Evolutionary conservation across 2,329 filamentous ascomycete species (phyloP), one percentile per base, ranked within the genome.

Genomic region (Fusarium sulawesiense): DNA sequence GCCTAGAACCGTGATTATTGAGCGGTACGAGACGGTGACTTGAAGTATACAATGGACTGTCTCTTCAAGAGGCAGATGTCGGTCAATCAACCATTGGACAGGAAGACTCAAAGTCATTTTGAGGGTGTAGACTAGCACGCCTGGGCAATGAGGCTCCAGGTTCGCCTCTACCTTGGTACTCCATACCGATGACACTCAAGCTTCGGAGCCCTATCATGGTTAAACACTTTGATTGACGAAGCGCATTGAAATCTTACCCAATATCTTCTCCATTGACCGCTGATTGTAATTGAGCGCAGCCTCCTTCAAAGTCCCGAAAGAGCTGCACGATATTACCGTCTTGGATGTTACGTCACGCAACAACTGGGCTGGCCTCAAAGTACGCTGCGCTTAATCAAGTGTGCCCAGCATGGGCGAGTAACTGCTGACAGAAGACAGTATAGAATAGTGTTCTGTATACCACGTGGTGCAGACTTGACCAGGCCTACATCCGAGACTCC

Each of bases 351-450:
- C 45, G 30, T 34, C 18, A 18, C 27, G 40, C 37, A 16, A 44
- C 54, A 9, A 12, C 42, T 21, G 16, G 42, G 60, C 10, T 56
- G 54, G 60, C 64, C 64, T 66, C 60, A 66, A 50, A 50, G 30
- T 9, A n/a, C 25, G 34, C 20, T 18, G 16, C 6, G 20, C 20
- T 58, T 32, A 20, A 29, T 40, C 7, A 20, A 14, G 29, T 23
- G 21, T 16, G 16, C 13, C 6, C 13, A 13, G 21, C 18, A 27
- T 4, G 30, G 14, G n/a, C 21, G 48, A 18, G 14, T 23, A 13
- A 16, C 18, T 18, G 4, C 8, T 13, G 3, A 7, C 7, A 34
- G 4, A 20, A 18, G n/a, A 37, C 48, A 21, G 10, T 18, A 18
- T 30, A 5, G 2, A 30, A 21, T 14, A 30, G 16, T 54, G 11